Evolutionary conservation across 2,329 filamentous ascomycete genomes (phyloP).

Genomic region (Mariannaea sp.): DNA sequence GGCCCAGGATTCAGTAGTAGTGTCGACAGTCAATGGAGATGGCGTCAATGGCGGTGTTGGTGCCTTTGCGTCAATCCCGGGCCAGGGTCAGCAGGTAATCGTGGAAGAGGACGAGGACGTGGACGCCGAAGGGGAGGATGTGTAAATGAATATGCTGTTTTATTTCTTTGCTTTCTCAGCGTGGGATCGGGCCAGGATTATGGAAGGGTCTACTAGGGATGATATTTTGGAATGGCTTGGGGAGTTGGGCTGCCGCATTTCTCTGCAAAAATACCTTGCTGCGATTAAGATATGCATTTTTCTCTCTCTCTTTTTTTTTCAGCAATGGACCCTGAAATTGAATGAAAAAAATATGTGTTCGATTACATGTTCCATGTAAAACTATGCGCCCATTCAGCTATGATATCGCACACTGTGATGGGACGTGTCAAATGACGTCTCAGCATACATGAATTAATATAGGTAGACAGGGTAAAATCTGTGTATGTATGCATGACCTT

Average conservation of each 20-base stretch:
- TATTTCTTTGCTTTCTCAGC: slow-evolving; percentile 15
- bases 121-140: slow-evolving; percentile 44
- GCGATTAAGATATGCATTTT: slow-evolving; percentile 4
- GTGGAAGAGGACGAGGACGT: slow-evolving; percentile 37
- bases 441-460: too few relatives aligned
- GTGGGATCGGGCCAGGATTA: slow-evolving; percentile 2
- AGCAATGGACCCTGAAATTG: too few relatives aligned
- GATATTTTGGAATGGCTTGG: neutral
- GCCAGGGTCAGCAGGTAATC: slow-evolving; percentile 18
- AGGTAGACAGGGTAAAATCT: too few relatives aligned
- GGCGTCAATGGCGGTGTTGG: slow-evolving; percentile 24
- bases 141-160: slow-evolving; percentile 33
- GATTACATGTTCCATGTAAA: too few relatives aligned
- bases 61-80: slow-evolving; percentile 19
- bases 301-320: too few relatives aligned
- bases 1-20: slow-evolving; percentile 43
- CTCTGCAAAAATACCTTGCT: slow-evolving; percentile 15
- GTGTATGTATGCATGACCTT: too few relatives aligned
- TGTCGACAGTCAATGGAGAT: slow-evolving; percentile 34
- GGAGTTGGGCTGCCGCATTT: slow-evolving; percentile 23
- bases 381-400: too few relatives aligned
- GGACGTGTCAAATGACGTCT: too few relatives aligned
- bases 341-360: too few relatives aligned
- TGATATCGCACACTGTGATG: too few relatives aligned
- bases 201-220: too few relatives aligned